These are phyloP conservation scores for Thielaviopsis populi DNA, from an alignment of 2,329 filamentous ascomycete species.

Conservation along the genomic window DNA sequence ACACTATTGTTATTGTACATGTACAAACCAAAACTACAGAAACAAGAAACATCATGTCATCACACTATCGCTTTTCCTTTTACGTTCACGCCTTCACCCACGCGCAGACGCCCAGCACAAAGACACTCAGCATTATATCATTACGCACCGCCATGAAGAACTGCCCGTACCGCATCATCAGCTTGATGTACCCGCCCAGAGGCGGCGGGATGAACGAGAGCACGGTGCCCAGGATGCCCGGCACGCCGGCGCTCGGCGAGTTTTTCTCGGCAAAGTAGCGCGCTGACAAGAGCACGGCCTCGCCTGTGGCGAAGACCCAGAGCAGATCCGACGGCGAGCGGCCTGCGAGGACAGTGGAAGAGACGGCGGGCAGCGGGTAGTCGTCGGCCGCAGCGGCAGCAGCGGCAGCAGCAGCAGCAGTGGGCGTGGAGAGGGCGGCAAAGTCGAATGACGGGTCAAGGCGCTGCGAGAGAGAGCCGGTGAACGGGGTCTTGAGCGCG, in stretches of 20 bases:
- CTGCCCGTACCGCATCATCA: constrained; percentile 49
- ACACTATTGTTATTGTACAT: no score
- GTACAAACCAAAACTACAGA: neutral
- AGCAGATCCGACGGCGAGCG: constrained; percentile 39
- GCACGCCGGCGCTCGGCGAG: constrained; percentile 28
- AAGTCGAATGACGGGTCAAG: constrained; percentile 24
- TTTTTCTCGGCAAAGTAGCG: constrained; percentile 49
- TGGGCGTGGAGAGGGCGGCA: constrained; percentile 20
- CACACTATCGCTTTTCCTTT: neutral
- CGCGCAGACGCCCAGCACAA: constrained; percentile 49
- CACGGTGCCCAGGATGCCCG: constrained; percentile 42
- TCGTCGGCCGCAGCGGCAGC: constrained; percentile 22
- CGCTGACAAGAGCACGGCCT: constrained; percentile 56
- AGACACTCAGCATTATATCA: constrained; percentile 62
- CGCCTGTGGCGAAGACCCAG: constrained; percentile 65
- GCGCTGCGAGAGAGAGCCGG: constrained; percentile 48
- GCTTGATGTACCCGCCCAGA: constrained; percentile 44
- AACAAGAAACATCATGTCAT: neutral
- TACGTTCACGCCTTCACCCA: constrained; percentile 28
- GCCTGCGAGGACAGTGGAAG: neutral
- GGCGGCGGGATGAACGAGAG: constrained; percentile 51
- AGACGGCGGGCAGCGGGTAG: neutral
- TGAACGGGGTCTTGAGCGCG: constrained; percentile 51
- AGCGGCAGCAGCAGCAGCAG: no score
- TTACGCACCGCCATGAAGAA: constrained; percentile 57